A percentile compares a stretch with the other conserved stretches of the same genome.
Evolutionary conservation across 208 protist genomes (phyloP).

Genomic region (Leishmania mexicana): DNA sequence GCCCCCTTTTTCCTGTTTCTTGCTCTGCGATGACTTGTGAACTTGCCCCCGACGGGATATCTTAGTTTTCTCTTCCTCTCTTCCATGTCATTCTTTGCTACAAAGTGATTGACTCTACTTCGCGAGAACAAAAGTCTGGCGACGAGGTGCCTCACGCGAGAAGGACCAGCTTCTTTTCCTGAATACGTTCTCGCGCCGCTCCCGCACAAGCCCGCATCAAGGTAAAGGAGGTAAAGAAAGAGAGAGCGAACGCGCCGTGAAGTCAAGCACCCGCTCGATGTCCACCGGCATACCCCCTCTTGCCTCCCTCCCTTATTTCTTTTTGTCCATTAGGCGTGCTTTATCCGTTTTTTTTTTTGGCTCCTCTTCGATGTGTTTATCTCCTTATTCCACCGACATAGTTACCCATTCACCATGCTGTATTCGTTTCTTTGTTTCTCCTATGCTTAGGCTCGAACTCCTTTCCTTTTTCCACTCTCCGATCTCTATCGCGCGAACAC

Average conservation of each 20-base stretch:
- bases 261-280: not conserved
- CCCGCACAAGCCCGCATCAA: not conserved
- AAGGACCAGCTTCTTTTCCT: not conserved
- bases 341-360: not conserved
- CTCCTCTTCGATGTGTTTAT: not conserved
- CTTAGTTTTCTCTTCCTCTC: not conserved
- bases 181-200: not conserved
- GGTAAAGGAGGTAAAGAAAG: not conserved
- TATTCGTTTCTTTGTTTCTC: conserved; percentile 15
- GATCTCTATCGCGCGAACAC: not conserved
- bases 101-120: not conserved
- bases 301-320: not conserved
- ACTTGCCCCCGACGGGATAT: not conserved
- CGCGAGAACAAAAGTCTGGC: conserved; percentile 12
- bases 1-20: not conserved
- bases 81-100: not conserved
- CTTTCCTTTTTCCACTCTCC: not conserved
- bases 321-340: not conserved
- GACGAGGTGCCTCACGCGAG: conserved; percentile 2
- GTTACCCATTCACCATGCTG: conserved; percentile 2
- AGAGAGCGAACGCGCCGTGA: not conserved
- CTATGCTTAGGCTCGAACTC: not conserved
- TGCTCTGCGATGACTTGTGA: not conserved
- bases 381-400: not conserved
- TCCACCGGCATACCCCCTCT: not conserved